Base-by-base conservation (phyloP, 1,284 basidiomycete genomes). In the Bondarzewia mesenterica region DNA sequence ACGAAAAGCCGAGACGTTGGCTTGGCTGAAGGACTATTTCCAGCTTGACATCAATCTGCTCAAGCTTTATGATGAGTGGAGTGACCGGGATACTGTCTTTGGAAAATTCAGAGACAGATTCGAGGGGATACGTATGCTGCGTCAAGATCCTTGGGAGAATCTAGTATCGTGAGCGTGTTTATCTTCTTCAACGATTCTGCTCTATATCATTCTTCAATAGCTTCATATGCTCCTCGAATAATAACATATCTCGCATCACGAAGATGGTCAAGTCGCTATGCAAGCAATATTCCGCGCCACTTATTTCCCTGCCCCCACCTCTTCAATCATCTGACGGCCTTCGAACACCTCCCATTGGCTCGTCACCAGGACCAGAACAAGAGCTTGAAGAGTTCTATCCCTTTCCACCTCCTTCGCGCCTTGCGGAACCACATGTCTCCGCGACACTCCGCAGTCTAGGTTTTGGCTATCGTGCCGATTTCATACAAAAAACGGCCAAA, bases 161-260 rank as follows among this genome's bases (percentile, higher is more conserved):
- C 74, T 96, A 22, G 69, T 96, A 39, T 91, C 89, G 92, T 94
- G 63, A 58, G 89, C 80, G 41, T 38, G n/a, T n/a, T n/a, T n/a
- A n/a, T 41, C 25, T 47, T 10, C 32, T 16, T n/a, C 26, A 29
- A 18, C n/a, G n/a, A n/a, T n/a, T n/a, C n/a, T n/a, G n/a, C n/a
- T n/a, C n/a, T n/a, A n/a, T n/a, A n/a, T n/a, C n/a, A 14, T 22
- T 37, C 29, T 25, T 40, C 2, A 22, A 3, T 53, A 95, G 93
- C 7, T 99, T 99, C 69, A 97, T 99, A 55, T 99, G 95, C 60
- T 97, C 93, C 15, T 92, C 93, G 1, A 99, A 98, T 61, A 99
- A 99, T 64, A 95, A 99, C 59, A 99, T 97, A 45, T 68, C 80
- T 2, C 84, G 93, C 1, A 97, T 96, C 60, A 88, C 89, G 4